Evolutionary conservation across 1,139 yeast genomes (phyloP).

Genomic region (Nakaseomyces bracarensis): DNA sequence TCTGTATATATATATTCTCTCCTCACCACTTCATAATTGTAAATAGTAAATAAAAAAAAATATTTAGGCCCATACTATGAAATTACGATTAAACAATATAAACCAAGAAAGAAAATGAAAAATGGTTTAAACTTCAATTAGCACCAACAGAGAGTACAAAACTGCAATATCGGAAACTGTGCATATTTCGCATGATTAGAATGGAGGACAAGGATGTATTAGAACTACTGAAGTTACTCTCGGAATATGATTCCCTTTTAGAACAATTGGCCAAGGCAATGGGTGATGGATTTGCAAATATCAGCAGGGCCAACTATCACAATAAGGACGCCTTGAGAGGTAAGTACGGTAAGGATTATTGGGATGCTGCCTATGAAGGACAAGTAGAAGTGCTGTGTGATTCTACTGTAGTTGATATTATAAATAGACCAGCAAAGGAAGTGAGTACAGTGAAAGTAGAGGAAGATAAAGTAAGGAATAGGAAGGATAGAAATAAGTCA

Average conservation of each 20-base stretch:
- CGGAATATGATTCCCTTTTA: conserved; percentile 23
- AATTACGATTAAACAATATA: too few relatives aligned
- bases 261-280: conserved; percentile 25
- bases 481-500: not conserved
- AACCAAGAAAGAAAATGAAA: too few relatives aligned
- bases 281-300: conserved; percentile 22
- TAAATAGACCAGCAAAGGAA: conserved; percentile 7
- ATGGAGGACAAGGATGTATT: conserved; percentile 8
- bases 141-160: too few relatives aligned
- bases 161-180: too few relatives aligned
- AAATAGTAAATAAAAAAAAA: too few relatives aligned
- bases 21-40: too few relatives aligned
- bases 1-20: too few relatives aligned
- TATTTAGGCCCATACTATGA: too few relatives aligned
- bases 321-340: conserved; percentile 28
- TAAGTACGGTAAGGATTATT: conserved; percentile 28
- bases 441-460: conserved; percentile 7
- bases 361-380: conserved; percentile 28
- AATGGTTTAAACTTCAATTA: too few relatives aligned
- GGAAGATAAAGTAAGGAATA: conserved; percentile 1
- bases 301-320: conserved; percentile 29
- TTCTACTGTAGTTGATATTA: conserved; percentile 8
- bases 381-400: conserved; percentile 14
- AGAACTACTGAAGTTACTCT: conserved; percentile 17
- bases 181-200: too few relatives aligned